Evolutionary conservation across 2,329 filamentous ascomycete genomes (phyloP), one percentile per base, ranked within the genome.

Genomic region (Sclerotinia trifoliorum): DNA sequence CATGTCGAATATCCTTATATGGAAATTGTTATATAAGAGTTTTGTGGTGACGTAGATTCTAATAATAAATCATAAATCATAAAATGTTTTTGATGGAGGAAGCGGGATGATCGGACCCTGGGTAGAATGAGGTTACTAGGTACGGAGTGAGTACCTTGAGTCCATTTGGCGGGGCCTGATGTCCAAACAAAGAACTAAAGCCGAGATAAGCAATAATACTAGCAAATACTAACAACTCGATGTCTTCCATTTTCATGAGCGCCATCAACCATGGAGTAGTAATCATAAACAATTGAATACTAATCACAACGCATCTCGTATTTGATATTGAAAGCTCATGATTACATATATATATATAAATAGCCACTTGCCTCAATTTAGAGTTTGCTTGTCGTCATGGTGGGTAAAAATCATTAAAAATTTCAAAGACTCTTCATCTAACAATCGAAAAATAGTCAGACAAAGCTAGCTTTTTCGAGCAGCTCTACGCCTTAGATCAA

Each of bases 401-500:
- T 66, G 35, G 21, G 64, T n/a, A 29, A 49, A 60, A 21, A 3
- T 7, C 39, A 29, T 17, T 11, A 26, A 7, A 66, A 7, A 7
- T 15, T 21, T 19, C 64, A n/a, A 49, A 66, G 35, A 15, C 7
- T 26, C 44, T 48, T 32, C 39, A 46, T 62, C 60, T 63, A 32
- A 52, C 8, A 60, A 24, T 39, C 46, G 26, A 26, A 64, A 44
- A 68, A 56, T 56, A 67, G 49, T 44, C 63, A 19, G 67, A 63
- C 17, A 70, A 70, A 44, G 39, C 21, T 29, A 58, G 44, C 42
- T 70, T 66, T 42, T 70, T 70, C 19, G 44, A 64, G 7, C 42
- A 72, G 61, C 75, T 77, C 48, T 72, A 73, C 46, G 65, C 71
- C 11, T 69, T 77, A 32, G 70, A 72, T 51, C 66, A 75, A n/a